Percentiles rank a stretch among this genome's conserved stretches.
phyloP scores from a whole-genome alignment of 2,329 filamentous ascomycete genomes.

The Aspergillus glaucus region DNA sequence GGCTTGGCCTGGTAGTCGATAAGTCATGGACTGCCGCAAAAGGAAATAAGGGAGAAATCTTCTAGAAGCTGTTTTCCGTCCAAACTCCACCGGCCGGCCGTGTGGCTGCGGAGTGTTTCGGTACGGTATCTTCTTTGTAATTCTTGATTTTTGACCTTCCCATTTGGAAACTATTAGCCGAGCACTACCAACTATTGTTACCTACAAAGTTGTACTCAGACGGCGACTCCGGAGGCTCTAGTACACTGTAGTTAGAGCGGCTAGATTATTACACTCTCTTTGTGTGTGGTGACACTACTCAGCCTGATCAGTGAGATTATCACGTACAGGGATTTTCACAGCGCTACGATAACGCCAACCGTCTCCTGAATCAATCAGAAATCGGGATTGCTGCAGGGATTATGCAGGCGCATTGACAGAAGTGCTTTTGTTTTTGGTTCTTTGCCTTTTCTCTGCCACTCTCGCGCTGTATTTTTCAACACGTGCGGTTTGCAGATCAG shows the following conservation, averaged over 20 bases:
- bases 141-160: background rate
- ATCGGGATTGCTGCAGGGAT: background rate
- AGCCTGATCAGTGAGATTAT: no score
- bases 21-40: conserved; percentile 9
- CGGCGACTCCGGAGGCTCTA: no score
- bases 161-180: no score
- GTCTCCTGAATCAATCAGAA: background rate
- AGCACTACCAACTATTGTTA: no score
- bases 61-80: conserved; percentile 14
- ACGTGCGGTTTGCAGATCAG: background rate
- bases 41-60: conserved; percentile 20
- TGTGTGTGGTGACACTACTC: no score
- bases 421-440: no score
- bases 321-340: no score
- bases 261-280: no score
- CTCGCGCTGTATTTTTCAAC: background rate
- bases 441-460: no score
- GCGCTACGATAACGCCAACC: no score
- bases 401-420: background rate
- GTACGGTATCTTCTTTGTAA: background rate
- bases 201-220: no score
- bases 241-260: no score
- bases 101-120: background rate
- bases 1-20: background rate
- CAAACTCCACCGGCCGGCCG: background rate